Conservation (phyloP, 164 flowering plant species). For the Cinnamomum micranthum region DNA sequence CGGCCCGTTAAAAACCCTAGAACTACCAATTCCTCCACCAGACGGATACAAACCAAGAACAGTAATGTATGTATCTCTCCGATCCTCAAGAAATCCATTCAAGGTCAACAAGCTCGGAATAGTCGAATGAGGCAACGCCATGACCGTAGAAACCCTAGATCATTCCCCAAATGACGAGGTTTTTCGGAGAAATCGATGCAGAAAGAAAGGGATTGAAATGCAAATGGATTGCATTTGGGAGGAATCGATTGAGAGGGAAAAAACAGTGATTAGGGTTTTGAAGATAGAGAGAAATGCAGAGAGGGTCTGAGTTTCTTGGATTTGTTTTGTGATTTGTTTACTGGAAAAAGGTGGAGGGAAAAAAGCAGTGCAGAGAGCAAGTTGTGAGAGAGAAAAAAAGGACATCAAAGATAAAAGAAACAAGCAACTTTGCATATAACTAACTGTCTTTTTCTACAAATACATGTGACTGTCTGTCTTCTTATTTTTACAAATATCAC, state of each 20-base stretch:
- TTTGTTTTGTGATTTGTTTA: too few relatives aligned
- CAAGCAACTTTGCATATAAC: too few relatives aligned
- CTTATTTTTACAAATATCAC: too few relatives aligned
- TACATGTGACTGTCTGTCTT: too few relatives aligned
- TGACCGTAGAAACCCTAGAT: conserved; percentile 7
- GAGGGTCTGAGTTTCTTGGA: not conserved
- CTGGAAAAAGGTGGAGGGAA: too few relatives aligned
- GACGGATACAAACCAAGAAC: not conserved
- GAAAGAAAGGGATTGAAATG: not conserved
- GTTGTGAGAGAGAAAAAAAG: too few relatives aligned
- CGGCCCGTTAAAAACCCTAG: not conserved
- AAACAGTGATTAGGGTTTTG: not conserved
- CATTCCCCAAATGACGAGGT: not conserved
- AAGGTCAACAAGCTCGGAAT: conserved; percentile 5
- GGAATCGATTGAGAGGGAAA: not conserved
- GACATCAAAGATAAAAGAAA: too few relatives aligned
- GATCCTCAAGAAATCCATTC: conserved; percentile 12
- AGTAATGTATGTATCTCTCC: not conserved
- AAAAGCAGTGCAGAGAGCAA: too few relatives aligned
- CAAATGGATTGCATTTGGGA: not conserved
- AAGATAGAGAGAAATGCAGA: not conserved
- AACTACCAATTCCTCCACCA: not conserved
- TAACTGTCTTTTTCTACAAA: too few relatives aligned
- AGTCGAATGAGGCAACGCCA: conserved; percentile 17
- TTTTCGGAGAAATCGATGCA: not conserved